Base-by-base conservation (phyloP, 2,329 filamentous ascomycete species). In the Thielaviopsis cerberus region DNA sequence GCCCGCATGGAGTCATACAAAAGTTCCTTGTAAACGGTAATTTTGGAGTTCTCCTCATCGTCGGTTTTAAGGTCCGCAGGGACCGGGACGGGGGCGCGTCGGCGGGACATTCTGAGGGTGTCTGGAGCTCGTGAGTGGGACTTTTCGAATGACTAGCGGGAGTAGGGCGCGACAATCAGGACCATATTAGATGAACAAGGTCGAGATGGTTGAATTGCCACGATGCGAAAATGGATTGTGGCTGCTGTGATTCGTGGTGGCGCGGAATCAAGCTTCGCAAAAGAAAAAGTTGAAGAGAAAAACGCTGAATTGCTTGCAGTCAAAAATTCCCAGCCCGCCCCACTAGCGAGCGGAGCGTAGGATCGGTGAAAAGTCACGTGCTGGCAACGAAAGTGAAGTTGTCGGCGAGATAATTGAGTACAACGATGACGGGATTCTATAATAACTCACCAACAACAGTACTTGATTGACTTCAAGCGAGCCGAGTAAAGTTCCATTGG, bases 1-100 rank as follows among this genome's bases (percentile, higher is more conserved):
- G 77, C 74, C 63, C 72, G 71, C 64, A 76, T 78, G 30, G 74
- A 73, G 54, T 79, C 74, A 68, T 81, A 82, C 48, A 82, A 74
- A 15, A 74, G 72, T 62, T 77, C 71, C 65, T 81, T 81, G 65
- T 77, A 73, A 58, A 78, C 70, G 45, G 68, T 65, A 58, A 78
- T 65, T 69, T 79, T 79, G 51, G 66, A 63, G 45, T 62, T 57
- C n/a, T 58, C 56, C 41, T 61, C 62, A 55, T 60, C 61, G 34
- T 58, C 62, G 45, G 61, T 48, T 27, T 55, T 54, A 48, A 53
- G 41, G 23, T 57, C 59, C 4, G 52, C 41, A 26, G 55, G 13
- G 27, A 52, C 50, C 57, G 54, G 45, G n/a, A 41, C n/a, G 30
- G 54, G 45, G n/a, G 45, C n/a, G 30, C 53, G 48, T 54, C 51